Base-by-base conservation (phyloP, 371 early-diverging fungal genomes). In the Smittium mucronatum region DNA sequence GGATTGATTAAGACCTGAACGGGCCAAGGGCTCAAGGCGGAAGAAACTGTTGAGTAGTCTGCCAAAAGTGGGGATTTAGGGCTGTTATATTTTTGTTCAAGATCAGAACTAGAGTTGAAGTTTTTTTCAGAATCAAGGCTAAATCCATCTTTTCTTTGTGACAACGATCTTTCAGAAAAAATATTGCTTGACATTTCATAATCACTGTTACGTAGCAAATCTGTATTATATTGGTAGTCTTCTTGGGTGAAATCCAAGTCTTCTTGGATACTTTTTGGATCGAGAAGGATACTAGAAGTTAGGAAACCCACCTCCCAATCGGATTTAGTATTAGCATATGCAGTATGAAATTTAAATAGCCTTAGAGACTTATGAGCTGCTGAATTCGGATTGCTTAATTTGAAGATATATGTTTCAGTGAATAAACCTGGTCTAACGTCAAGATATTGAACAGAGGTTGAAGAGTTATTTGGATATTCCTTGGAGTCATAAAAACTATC, bases 271-370 rank as follows among this genome's bases (percentile, higher is more conserved):
- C n/a, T n/a, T 11, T 63, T 63, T 63, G 63, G 63, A 32, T 63
- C 63, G 8, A 63, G n/a, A 16, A 63, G 63, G 8, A 63, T 63
- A n/a, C 63, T 63, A 11, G 63, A 63, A 15, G 63, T 63, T 28
- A 63, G n/a, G n/a, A 63, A 63, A 15, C 63, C 63, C 8, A 26
- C 26, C n/a, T 63, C 63, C 63, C 63, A 63, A 32, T 63, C 63
- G 16, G 17, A 11, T 11, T 63, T 8, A 29, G 29, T n/a, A 63
- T 63, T 63, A 29, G 63, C 5, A n/a, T 63, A 63, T 32, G 63
- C n/a, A 16, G 63, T 63, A 11, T 28, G 8, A 32, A 8, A 29
- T 26, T 26, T 28, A 63, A 63, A 63, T 32, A 63, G 63, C 63
- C 63, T 26, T 32, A 63, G 17, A 15, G 32, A 11, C 28, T 63